These are phyloP conservation scores for Aspergillus heteromorphus DNA, from an alignment of 495 filamentous ascomycete genomes.

Conservation along the genomic window DNA sequence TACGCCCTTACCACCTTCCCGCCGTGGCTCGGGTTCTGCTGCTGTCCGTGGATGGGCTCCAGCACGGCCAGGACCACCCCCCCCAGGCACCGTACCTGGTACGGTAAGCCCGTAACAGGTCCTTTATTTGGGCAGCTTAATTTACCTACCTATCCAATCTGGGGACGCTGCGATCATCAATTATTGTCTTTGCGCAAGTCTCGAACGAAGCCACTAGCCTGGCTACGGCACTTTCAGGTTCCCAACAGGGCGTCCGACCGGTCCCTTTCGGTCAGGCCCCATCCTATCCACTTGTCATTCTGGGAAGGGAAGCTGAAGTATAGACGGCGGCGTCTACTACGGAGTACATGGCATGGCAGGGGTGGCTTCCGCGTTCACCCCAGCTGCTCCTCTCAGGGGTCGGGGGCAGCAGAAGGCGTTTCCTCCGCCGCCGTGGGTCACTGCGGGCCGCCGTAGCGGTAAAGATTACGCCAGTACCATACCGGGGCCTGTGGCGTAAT, in stretches of 20 bases:
- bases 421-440: conserved; percentile 23
- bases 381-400: conserved; percentile 25
- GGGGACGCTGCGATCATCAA: conserved; percentile 7
- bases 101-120: not conserved
- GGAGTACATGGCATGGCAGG: no score
- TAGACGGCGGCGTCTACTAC: not conserved
- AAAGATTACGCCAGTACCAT: not conserved
- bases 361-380: not conserved
- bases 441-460: conserved; percentile 24
- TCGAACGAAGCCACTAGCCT: not conserved
- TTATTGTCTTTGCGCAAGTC: conserved; percentile 4
- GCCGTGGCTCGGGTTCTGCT: no score
- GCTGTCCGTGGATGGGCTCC: no score
- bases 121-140: not conserved
- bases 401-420: conserved; percentile 14
- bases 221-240: not conserved
- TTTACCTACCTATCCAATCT: conserved; percentile 11
- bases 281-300: not conserved
- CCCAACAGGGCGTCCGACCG: not conserved
- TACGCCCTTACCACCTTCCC: no score
- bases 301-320: not conserved
- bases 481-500: not conserved
- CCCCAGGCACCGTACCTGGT: not conserved
- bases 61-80: not conserved
- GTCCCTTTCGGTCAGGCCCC: not conserved